Evolutionary conservation across 2,329 filamentous ascomycete genomes (phyloP).

Genomic region (Fusarium graminum): DNA sequence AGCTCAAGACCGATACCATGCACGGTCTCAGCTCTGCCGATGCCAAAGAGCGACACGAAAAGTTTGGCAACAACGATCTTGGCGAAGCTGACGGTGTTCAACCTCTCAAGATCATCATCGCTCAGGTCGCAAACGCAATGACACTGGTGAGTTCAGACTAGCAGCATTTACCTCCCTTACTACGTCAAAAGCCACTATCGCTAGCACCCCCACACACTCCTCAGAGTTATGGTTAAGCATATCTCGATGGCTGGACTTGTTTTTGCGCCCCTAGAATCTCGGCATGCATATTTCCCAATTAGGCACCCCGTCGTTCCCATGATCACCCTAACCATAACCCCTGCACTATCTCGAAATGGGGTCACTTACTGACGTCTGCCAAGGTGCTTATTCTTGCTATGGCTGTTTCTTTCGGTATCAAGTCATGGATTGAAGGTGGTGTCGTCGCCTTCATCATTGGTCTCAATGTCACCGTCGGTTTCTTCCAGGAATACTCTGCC

Average conservation of each 20-base stretch:
- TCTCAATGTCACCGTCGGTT: conserved; percentile 69
- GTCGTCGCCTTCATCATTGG: conserved; percentile 69
- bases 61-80: conserved; percentile 71
- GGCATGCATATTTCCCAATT: conserved; percentile 55
- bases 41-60: conserved; percentile 63
- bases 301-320: conserved; percentile 59
- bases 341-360: conserved; percentile 7
- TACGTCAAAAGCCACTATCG: background rate
- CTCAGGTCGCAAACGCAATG: conserved; percentile 78
- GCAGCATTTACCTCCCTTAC: background rate
- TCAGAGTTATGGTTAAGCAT: conserved; percentile 30
- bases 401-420: conserved; percentile 68
- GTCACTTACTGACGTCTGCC: conserved; percentile 38
- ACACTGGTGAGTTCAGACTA: conserved; percentile 64
- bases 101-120: conserved; percentile 69
- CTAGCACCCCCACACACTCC: conserved; percentile 20
- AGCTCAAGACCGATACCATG: conserved; percentile 66
- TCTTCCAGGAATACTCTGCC: conserved; percentile 60
- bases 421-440: conserved; percentile 71
- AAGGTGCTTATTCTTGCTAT: conserved; percentile 68
- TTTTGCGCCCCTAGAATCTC: conserved; percentile 47
- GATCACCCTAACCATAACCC: conserved; percentile 50
- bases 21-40: conserved; percentile 67
- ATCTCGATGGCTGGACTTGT: conserved; percentile 20
- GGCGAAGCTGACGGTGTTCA: conserved; percentile 62